Conservation (phyloP, 768 basidiomycete genomes). For the Russula abietina region DNA sequence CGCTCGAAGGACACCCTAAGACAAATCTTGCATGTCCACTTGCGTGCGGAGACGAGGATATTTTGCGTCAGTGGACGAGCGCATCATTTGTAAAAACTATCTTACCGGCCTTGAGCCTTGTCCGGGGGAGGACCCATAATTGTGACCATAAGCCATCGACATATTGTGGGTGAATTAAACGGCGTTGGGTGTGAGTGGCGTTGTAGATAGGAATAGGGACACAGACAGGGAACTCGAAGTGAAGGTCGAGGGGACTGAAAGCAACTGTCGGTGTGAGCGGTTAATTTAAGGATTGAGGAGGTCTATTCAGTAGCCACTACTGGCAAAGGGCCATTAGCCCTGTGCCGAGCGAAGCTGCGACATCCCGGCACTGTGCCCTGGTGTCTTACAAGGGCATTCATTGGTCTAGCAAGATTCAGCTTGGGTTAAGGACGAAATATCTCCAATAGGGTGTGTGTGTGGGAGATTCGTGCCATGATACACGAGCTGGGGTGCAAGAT, state of each 20-base stretch:
- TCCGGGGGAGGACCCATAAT: neutral
- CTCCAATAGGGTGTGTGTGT: neutral
- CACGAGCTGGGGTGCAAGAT: neutral
- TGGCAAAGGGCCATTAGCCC: neutral
- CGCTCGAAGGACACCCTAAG: neutral
- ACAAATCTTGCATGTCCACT: neutral
- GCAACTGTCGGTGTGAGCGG: neutral
- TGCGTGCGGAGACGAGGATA: neutral
- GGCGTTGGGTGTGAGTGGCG: neutral
- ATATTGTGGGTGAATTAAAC: neutral
- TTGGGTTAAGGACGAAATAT: neutral
- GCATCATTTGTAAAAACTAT: neutral
- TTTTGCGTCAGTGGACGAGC: neutral
- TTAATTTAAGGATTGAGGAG: neutral
- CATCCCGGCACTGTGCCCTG: neutral
- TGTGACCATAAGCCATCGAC: neutral
- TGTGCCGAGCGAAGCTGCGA: neutral
- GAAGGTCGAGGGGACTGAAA: neutral
- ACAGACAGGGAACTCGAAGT: neutral
- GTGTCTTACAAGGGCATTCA: neutral
- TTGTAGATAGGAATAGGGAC: neutral
- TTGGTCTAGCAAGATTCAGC: neutral
- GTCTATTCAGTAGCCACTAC: neutral
- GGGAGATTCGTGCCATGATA: neutral
- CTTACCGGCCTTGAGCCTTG: neutral